Evolutionary conservation across 1,284 basidiomycete genomes (phyloP).

Genomic region (Rhizoctonia solani): DNA sequence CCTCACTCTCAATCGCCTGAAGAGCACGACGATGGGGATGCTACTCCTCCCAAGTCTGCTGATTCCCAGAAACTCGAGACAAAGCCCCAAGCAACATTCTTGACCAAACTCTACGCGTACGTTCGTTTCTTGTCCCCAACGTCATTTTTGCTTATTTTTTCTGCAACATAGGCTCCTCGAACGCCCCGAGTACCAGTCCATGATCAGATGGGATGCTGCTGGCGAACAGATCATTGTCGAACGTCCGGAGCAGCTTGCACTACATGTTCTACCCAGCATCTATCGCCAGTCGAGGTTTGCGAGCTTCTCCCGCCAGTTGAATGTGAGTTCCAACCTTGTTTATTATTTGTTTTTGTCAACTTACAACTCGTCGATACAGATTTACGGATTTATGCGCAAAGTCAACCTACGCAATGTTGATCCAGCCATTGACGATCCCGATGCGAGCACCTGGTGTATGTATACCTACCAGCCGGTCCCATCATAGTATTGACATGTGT

Average conservation of each 20-base stretch:
- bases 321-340: conserved; percentile 57
- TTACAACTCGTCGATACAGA: conserved; percentile 55
- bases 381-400: conserved; percentile 95
- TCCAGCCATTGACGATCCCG: conserved; percentile 87
- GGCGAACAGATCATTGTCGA: conserved; percentile 93
- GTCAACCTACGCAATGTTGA: conserved; percentile 90
- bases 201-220: conserved; percentile 89
- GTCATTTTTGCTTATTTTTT: conserved; percentile 6
- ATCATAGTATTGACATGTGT: neutral
- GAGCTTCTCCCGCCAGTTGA: conserved; percentile 90
- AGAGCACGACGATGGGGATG: conserved; percentile 38
- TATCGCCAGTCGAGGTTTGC: conserved; percentile 93
- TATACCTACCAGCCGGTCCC: conserved; percentile 40
- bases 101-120: conserved; percentile 90
- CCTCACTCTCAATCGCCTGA: conserved; percentile 28
- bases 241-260: conserved; percentile 82
- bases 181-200: conserved; percentile 83
- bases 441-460: conserved; percentile 92
- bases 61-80: conserved; percentile 44
- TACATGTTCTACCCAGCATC: conserved; percentile 85
- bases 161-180: conserved; percentile 67
- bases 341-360: conserved; percentile 40
- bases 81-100: conserved; percentile 80
- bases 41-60: conserved; percentile 48
- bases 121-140: conserved; percentile 45